Percentiles rank a stretch among this genome's conserved stretches.
phyloP scores from a whole-genome alignment of 164 flowering plant species.

The Annona squamosa region DNA sequence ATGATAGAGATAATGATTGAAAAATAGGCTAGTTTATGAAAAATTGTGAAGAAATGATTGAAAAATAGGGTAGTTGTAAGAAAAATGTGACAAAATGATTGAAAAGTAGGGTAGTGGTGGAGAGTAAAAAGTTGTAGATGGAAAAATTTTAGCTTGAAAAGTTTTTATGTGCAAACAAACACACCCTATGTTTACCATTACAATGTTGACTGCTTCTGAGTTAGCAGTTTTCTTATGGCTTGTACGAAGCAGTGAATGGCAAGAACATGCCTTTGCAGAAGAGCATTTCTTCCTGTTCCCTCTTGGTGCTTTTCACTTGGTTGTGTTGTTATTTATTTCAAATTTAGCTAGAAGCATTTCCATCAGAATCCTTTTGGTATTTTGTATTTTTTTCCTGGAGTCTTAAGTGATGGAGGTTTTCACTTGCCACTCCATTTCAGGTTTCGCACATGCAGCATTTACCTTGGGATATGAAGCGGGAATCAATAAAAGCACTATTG shows the following conservation, averaged over 20 bases:
- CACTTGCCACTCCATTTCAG: constrained; percentile 31
- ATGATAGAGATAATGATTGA: too few species aligned
- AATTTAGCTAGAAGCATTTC: neutral
- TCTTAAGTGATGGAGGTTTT: neutral
- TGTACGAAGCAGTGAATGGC: too few species aligned
- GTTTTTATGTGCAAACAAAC: neutral
- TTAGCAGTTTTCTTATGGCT: too few species aligned
- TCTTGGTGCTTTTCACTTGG: neutral
- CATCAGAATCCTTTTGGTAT: neutral
- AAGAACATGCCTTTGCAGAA: neutral
- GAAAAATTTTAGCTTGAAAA: neutral
- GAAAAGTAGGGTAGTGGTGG: neutral
- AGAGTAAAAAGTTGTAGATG: neutral
- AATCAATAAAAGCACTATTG: constrained; percentile 68
- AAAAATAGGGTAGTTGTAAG: neutral
- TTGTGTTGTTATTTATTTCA: neutral
- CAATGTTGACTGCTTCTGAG: too few species aligned
- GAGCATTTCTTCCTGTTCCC: neutral
- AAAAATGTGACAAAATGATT: neutral
- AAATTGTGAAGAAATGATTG: too few species aligned
- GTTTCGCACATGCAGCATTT: constrained; percentile 90
- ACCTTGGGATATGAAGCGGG: constrained; percentile 92
- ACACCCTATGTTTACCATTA: neutral
- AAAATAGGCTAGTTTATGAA: too few species aligned
- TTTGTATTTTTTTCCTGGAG: neutral